Evolutionary conservation across 257 asterid species (phyloP), one percentile per base, ranked within the genome.

Genomic region (Capsicum chinense): DNA sequence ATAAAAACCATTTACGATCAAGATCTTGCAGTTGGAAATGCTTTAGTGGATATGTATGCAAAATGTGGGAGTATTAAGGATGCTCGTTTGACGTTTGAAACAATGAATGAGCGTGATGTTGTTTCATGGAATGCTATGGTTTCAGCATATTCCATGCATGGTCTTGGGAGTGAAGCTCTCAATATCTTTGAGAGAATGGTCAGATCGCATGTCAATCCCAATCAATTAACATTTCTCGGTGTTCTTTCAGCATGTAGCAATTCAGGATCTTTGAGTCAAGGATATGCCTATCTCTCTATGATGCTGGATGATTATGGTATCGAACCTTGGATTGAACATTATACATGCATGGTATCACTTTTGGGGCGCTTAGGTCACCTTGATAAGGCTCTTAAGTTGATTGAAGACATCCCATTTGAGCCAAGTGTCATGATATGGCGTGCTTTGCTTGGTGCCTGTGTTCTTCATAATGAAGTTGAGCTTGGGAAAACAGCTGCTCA

Each of bases 361-460:
- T 84, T 92, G 14, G 99, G 98, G 84, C 92, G 95, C 85, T 85
- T 91, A 83, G 99, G 99, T 42, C 93, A 92, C 85, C 90, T 95
- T 79, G 96, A 94, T 79, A 89, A 79, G 87, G 98, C 98, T 71
- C 87, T 90, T 56, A 90, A 93, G 87, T 84, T 91, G 91, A 94
- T 95, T 58, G 88, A 90, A 81, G 93, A 92, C 88, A 92, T 95
- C 39, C 94, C 97, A 52, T 76, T 79, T 35, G 94, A 89, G 87
- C 99, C 98, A 14, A 94, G 98, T 87, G 91, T 95, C 79, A 95
- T 95, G 99, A 79, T 93, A 58, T 95, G 99, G 99, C 99, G 99
- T 63, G 94, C 99, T 44, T 85, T 95, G 85, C 97, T 95, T 54
- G 98, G 99, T 71, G 98, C 99, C 63, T 95, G 99, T 82, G 98